These are phyloP conservation scores for Cicer cuneatum DNA, from an alignment of 306 rosid genomes.

Conservation along the genomic window DNA sequence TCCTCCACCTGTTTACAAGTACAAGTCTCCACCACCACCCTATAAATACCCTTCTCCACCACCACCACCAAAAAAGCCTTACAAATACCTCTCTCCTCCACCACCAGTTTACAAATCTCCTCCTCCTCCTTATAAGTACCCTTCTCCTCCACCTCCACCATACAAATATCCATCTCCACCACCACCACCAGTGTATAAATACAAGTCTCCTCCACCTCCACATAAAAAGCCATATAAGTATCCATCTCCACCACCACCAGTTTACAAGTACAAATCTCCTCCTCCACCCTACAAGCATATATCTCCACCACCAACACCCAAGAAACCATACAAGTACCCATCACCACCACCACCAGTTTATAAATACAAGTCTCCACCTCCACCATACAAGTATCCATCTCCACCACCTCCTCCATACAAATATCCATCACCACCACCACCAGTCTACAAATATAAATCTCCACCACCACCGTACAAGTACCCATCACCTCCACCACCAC, in stretches of 20 bases:
- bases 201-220: slow-evolving; percentile 30
- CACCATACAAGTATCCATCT: slow-evolving; percentile 16
- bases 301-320: slow-evolving; percentile 17
- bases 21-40: slow-evolving; percentile 23
- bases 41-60: slow-evolving; percentile 24
- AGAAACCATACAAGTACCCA: background rate
- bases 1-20: slow-evolving; percentile 35
- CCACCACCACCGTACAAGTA: slow-evolving; percentile 3
- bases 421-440: slow-evolving; percentile 28
- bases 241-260: background rate
- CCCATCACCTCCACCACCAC: slow-evolving; percentile 4
- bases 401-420: slow-evolving; percentile 37
- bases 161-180: background rate
- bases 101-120: slow-evolving; percentile 25
- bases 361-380: background rate
- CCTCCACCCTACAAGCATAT: slow-evolving; percentile 25
- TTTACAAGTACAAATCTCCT: background rate
- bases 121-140: slow-evolving; percentile 4
- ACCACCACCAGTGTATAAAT: slow-evolving; percentile 16
- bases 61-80: background rate
- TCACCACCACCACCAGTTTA: slow-evolving; percentile 7
- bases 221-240: background rate
- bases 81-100: background rate
- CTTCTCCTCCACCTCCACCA: slow-evolving; percentile 39
- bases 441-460: background rate